Evolutionary conservation across 768 basidiomycete genomes (phyloP).

Genomic region (Amanita thiersii): DNA sequence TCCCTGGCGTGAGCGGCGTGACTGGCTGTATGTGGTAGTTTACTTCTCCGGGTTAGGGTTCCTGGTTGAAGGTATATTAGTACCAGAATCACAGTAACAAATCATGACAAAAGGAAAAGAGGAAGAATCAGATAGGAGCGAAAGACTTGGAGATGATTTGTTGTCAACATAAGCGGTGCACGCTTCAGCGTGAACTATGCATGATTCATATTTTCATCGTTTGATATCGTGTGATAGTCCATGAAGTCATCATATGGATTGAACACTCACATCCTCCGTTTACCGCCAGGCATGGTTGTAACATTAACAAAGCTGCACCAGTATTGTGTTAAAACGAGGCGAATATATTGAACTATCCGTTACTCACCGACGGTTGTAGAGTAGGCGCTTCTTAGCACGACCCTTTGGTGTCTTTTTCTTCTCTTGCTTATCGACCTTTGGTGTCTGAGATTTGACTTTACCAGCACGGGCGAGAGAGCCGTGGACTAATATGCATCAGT

Average conservation of each 20-base stretch:
- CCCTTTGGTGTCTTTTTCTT: conserved; percentile 99
- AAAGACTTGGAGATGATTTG: conserved; percentile 90
- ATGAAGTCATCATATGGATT: not conserved
- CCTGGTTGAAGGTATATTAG: conserved; percentile 27
- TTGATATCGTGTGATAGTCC: not conserved
- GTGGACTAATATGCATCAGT: conserved; percentile 56
- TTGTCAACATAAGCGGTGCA: conserved; percentile 66
- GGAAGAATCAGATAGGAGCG: conserved; percentile 92
- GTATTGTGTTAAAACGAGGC: conserved; percentile 1
- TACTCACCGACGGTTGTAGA: conserved; percentile 88
- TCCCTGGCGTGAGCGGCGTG: too few species aligned
- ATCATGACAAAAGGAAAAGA: conserved; percentile 11
- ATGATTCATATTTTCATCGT: conserved; percentile 54
- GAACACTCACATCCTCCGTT: conserved; percentile 88
- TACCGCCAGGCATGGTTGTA: conserved; percentile 83
- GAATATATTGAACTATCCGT: conserved; percentile 2
- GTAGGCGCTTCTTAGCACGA: conserved; percentile 92
- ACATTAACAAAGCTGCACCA: conserved; percentile 81
- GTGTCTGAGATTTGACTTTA: conserved; percentile 98
- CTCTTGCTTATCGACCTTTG: conserved; percentile 97
- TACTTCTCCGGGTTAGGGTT: conserved; percentile 64
- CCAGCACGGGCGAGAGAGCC: conserved; percentile 99
- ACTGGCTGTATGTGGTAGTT: too few species aligned
- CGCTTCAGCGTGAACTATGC: conserved; percentile 98
- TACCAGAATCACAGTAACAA: conserved; percentile 14